phyloP scores from a whole-genome alignment of 306 rosid species.

The Spatholobus suberectus region DNA sequence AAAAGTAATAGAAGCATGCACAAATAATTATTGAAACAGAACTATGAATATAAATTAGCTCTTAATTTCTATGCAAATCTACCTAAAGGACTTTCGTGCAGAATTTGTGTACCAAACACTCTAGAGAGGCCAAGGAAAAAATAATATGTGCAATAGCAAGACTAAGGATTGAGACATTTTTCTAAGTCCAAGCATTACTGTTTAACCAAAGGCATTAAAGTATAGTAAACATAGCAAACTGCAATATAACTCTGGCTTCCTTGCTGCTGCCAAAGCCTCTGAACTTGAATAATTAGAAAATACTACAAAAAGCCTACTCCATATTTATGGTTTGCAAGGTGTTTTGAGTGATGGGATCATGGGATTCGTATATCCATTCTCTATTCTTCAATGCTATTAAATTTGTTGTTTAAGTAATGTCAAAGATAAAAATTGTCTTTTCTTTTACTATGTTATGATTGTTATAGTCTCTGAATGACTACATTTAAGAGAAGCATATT shows the following conservation, averaged over 20 bases:
- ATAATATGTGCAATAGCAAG: neutral
- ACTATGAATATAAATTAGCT: neutral
- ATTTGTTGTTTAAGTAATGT: neutral
- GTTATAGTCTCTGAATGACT: neutral
- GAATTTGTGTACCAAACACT: neutral
- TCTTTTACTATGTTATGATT: neutral
- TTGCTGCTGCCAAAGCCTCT: neutral
- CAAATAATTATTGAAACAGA: too few relatives aligned
- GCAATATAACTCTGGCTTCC: neutral
- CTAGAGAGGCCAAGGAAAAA: neutral
- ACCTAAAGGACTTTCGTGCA: neutral
- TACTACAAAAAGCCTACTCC: neutral
- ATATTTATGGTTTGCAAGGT: neutral
- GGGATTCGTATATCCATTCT: neutral
- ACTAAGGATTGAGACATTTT: conserved; percentile 6
- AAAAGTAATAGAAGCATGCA: too few relatives aligned
- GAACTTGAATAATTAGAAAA: neutral
- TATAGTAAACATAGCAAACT: too few relatives aligned
- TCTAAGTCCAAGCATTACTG: neutral
- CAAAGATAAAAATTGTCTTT: neutral
- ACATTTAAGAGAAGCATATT: neutral
- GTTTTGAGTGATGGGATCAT: neutral
- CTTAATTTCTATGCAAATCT: neutral
- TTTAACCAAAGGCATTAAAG: neutral
- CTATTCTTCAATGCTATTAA: neutral